Conservation (phyloP, 345 rosid species). For the Mercurialis annua region DNA sequence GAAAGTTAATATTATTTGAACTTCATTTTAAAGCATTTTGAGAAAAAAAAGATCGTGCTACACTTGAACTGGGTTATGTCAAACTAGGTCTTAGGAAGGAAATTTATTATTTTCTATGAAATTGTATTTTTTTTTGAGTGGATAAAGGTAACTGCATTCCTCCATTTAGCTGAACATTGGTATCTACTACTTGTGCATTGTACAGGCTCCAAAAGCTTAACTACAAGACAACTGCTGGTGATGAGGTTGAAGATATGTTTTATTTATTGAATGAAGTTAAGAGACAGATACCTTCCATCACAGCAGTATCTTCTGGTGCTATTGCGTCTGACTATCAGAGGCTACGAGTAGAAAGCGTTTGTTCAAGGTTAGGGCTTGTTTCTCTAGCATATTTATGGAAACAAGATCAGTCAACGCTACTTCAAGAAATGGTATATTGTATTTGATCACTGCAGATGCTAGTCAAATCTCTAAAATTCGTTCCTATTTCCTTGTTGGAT, state of each 20-base stretch:
- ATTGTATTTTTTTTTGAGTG: background rate
- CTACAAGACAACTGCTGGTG: constrained; percentile 67
- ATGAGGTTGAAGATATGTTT: constrained; percentile 95
- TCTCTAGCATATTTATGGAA: constrained; percentile 96
- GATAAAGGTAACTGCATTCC: background rate
- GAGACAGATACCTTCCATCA: constrained; percentile 70
- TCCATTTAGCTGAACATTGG: background rate
- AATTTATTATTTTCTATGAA: background rate
- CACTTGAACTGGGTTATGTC: too few relatives aligned
- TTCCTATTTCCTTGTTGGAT: constrained; percentile 15
- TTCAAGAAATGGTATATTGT: constrained; percentile 82
- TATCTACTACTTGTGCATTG: constrained; percentile 6
- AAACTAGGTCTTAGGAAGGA: background rate
- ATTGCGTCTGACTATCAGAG: constrained; percentile 97
- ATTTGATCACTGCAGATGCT: constrained; percentile 15
- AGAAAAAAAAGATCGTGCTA: too few relatives aligned
- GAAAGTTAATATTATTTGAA: too few relatives aligned
- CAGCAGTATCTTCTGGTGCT: constrained; percentile 92
- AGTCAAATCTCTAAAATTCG: constrained; percentile 7
- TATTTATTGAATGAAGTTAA: constrained; percentile 73
- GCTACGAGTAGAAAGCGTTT: constrained; percentile 89
- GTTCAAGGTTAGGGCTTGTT: constrained; percentile 98
- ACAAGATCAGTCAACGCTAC: constrained; percentile 94
- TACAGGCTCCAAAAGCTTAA: constrained; percentile 67
- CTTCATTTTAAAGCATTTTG: too few relatives aligned